Percentiles rank a stretch among this genome's conserved stretches.
These are phyloP conservation scores for Solanum ossicruentum DNA, from an alignment of 257 asterid species.

Conservation along the genomic window DNA sequence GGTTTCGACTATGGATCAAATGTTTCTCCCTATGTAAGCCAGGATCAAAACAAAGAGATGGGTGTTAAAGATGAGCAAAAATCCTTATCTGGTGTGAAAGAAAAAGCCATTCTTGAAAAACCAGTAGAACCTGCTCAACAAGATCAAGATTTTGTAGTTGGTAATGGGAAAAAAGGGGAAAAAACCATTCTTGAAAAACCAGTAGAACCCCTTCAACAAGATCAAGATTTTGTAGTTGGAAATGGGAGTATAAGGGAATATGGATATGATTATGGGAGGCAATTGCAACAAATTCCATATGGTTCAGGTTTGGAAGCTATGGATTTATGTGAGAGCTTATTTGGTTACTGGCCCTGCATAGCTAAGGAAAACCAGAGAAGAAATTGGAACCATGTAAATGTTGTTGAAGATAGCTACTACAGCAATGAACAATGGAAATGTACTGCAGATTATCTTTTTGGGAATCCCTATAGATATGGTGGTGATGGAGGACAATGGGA, in stretches of 20 bases:
- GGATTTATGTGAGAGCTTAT: conserved; percentile 63
- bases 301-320: conserved; percentile 80
- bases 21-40: conserved; percentile 35
- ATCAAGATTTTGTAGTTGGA: background rate
- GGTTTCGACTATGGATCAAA: conserved; percentile 24
- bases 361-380: conserved; percentile 25
- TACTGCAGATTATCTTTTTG: conserved; percentile 73
- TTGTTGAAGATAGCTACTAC: conserved; percentile 14
- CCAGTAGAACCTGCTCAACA: background rate
- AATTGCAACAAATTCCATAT: conserved; percentile 19
- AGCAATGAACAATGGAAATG: conserved; percentile 43
- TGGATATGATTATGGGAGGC: conserved; percentile 14
- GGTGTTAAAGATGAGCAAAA: background rate
- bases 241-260: background rate
- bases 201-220: background rate
- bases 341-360: conserved; percentile 89
- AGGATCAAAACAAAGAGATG: background rate
- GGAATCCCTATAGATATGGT: conserved; percentile 28
- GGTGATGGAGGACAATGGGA: background rate
- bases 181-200: background rate
- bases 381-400: background rate
- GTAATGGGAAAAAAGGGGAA: background rate
- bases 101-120: conserved; percentile 1
- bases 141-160: background rate
- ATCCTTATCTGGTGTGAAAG: background rate